Base-by-base conservation (phyloP, 768 basidiomycete genomes). In the Hypholoma sublateritium region DNA sequence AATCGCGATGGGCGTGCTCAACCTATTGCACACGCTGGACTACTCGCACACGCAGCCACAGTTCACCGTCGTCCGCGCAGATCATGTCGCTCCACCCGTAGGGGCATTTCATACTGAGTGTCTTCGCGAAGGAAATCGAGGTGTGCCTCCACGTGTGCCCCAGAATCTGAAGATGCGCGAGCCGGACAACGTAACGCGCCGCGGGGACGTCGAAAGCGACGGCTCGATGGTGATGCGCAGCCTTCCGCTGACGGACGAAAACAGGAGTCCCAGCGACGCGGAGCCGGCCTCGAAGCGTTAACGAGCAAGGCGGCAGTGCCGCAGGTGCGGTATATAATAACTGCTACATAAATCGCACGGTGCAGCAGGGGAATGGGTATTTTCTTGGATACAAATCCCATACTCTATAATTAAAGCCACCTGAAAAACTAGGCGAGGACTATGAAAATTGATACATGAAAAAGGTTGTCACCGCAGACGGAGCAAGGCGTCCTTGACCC, bases 81-180 rank as follows among this genome's bases (percentile, higher is more conserved):
- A 95, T 98, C 64, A 95, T 96, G 39, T 86, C 87, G 4, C 89
- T 98, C 68, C 95, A 98, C 65, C 95, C 95, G 0, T 97, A 86
- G 84, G 95, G 95, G 1, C 94, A 96, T 64, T 74, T 96, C 50
- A 90, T 88, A 0, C 92, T 88, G 4, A 80, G 80, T 24, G 82
- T 88, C 0, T 95, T 87, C 74, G 76, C 75, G 51, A 73, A 73
- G 42, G 84, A 88, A 69, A 74, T 82, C 24, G 84, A 88, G 37
- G 80, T 79, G 49, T 90, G 90, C 0, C 73, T 97, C 55, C 95
- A 98, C 69, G 80, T 95, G 36, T 77, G 95, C 14, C 96, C 96
- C 0, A 95, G 93, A 53, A 98, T 98, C 85, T 98, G 78, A 98
- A 98, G 79, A 80, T 98, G 70, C 87, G 85, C 69, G 96, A 98